Evolutionary conservation across 768 basidiomycete species (phyloP).

Genomic region (Mycena vitilis): DNA sequence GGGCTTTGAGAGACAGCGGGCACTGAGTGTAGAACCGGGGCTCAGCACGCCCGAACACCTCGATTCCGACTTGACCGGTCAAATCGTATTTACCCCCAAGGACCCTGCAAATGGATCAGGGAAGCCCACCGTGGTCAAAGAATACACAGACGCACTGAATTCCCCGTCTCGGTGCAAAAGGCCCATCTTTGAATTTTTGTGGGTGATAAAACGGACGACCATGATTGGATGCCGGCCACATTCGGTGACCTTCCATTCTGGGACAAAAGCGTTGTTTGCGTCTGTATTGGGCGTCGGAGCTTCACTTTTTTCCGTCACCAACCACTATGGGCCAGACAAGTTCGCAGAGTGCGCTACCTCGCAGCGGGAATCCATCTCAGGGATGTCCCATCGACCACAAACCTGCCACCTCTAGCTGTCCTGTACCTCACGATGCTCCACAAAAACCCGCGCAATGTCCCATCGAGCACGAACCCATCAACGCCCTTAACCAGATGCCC

Average conservation of each 20-base stretch:
- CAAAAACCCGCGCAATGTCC: constrained; percentile 67
- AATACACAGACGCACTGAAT: too few relatives aligned
- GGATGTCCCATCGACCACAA: constrained; percentile 33
- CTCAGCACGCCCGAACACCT: too few relatives aligned
- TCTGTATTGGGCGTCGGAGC: background rate
- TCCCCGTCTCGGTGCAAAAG: too few relatives aligned
- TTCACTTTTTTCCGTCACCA: constrained; percentile 1
- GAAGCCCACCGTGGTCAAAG: too few relatives aligned
- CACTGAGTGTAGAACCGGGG: too few relatives aligned
- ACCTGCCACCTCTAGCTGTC: constrained; percentile 48
- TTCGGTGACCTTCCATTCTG: constrained; percentile 19
- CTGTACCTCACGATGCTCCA: constrained; percentile 52
- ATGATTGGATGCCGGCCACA: background rate
- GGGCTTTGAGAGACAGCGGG: too few relatives aligned
- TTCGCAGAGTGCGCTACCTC: constrained; percentile 18
- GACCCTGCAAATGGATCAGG: too few relatives aligned
- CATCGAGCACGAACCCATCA: constrained; percentile 69
- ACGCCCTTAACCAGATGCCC: constrained; percentile 90
- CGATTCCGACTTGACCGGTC: too few relatives aligned
- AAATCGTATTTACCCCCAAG: too few relatives aligned
- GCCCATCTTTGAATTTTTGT: too few relatives aligned
- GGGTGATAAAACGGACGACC: too few relatives aligned
- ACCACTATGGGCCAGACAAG: constrained; percentile 28
- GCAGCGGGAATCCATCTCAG: background rate
- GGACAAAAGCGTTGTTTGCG: constrained; percentile 11